phyloP scores from a whole-genome alignment of 192 early-diverging fungal genomes.

The Spinellus fusiger region DNA sequence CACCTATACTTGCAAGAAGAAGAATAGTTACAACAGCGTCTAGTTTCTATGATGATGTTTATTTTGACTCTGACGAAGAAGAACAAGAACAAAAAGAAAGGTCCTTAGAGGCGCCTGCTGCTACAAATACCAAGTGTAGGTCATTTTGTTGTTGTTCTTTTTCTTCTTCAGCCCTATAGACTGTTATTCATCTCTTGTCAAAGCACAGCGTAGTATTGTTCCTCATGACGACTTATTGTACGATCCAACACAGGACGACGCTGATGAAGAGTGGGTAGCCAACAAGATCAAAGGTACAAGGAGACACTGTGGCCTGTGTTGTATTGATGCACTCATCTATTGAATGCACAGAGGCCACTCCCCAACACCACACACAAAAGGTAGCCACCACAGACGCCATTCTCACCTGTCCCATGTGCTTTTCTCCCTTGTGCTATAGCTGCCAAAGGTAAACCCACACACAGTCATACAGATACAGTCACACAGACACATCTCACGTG shows the following conservation, averaged over 20 bases:
- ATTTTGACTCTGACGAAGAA: slow-evolving; percentile 48
- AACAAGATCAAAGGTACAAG: slow-evolving; percentile 44
- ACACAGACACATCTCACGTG: neutral
- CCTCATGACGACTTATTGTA: slow-evolving; percentile 50
- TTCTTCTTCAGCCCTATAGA: too few relatives aligned
- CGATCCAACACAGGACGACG: slow-evolving; percentile 47
- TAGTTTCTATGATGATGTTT: slow-evolving; percentile 38
- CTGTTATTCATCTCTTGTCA: neutral
- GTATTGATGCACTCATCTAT: neutral
- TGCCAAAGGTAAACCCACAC: slow-evolving; percentile 46
- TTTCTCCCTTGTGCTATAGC: slow-evolving; percentile 51
- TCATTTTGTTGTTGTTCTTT: neutral
- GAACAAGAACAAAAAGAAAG: slow-evolving; percentile 4
- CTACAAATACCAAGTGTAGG: neutral
- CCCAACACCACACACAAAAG: slow-evolving; percentile 14
- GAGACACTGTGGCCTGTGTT: neutral
- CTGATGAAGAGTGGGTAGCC: slow-evolving; percentile 48
- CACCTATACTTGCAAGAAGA: too few relatives aligned
- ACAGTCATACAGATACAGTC: neutral
- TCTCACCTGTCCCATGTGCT: slow-evolving; percentile 56
- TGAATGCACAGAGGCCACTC: neutral
- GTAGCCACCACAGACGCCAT: slow-evolving; percentile 45
- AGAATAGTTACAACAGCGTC: neutral
- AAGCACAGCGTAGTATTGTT: slow-evolving; percentile 22
- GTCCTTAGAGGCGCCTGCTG: neutral